Evolutionary conservation across 495 filamentous ascomycete genomes (phyloP).

Genomic region (Penicillium desertorum): DNA sequence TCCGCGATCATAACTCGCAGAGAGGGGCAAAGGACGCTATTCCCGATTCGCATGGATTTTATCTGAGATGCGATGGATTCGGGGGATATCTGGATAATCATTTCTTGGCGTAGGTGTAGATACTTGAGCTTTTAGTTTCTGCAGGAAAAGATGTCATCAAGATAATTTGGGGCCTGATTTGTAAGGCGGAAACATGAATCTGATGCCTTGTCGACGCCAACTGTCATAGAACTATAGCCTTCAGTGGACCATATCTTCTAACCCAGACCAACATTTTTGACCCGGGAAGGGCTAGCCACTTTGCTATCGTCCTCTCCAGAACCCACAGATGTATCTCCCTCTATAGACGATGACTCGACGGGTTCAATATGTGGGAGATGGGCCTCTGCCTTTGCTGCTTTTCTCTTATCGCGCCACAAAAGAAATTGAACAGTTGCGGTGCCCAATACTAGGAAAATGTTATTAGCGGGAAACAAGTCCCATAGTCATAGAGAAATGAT

Average conservation of each 20-base stretch:
- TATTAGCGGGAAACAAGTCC: neutral
- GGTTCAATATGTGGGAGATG: neutral
- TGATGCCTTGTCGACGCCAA: no score
- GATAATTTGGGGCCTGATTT: no score
- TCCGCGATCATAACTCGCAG: neutral
- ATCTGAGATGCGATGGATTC: neutral
- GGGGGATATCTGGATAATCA: neutral
- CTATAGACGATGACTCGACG: neutral
- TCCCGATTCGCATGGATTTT: neutral
- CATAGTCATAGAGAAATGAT: neutral
- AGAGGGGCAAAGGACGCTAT: neutral
- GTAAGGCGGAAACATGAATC: no score
- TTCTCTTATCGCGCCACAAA: conserved; percentile 9
- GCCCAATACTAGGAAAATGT: neutral
- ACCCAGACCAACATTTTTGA: neutral
- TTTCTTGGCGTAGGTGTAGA: neutral
- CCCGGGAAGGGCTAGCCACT: neutral
- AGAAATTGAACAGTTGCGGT: conserved; percentile 6
- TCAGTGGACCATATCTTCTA: no score
- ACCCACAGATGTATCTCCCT: neutral
- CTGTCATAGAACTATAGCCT: no score
- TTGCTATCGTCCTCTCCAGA: neutral
- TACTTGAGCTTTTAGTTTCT: no score
- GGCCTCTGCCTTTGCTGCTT: neutral
- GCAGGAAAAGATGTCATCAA: no score